These are phyloP conservation scores for Suhomyces tanzawaensis DNA, from an alignment of 805 yeast genomes.

Conservation along the genomic window DNA sequence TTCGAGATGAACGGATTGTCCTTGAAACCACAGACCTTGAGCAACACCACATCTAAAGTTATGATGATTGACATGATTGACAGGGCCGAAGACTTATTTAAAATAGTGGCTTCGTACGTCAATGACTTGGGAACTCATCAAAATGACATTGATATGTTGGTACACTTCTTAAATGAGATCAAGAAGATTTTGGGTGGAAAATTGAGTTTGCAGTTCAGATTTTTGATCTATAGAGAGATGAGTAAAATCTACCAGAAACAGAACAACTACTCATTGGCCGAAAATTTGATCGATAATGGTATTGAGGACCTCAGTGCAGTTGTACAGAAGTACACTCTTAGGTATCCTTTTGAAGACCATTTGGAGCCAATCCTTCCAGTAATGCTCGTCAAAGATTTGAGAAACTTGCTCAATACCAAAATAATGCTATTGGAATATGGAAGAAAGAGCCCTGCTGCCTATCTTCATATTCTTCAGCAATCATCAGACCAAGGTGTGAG, in stretches of 20 bases:
- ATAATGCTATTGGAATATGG: conserved; percentile 12
- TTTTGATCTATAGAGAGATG: conserved; percentile 28
- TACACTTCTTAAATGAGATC: conserved; percentile 28
- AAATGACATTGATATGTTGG: conserved; percentile 20
- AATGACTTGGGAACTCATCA: conserved; percentile 13
- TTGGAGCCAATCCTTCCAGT: conserved; percentile 11
- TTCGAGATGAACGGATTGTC: conserved; percentile 32
- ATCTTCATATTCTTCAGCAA: conserved; percentile 8
- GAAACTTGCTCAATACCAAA: conserved; percentile 13
- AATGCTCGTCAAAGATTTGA: conserved; percentile 1
- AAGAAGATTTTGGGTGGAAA: conserved; percentile 19
- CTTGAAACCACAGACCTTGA: conserved; percentile 1
- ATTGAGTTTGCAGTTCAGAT: conserved; percentile 21
- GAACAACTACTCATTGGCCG: conserved; percentile 21
- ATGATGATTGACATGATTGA: conserved; percentile 6
- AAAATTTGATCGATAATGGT: conserved; percentile 24
- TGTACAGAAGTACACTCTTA: conserved; percentile 11
- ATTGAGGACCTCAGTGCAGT: conserved; percentile 21
- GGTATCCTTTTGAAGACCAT: conserved; percentile 17
- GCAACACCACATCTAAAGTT: conserved; percentile 1
- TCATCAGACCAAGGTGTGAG: conserved; percentile 9
- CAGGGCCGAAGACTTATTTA: conserved; percentile 21
- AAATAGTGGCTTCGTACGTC: conserved; percentile 25
- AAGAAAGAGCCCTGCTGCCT: conserved; percentile 8
- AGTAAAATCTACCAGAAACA: conserved; percentile 24